These are phyloP conservation scores for Lizanozyma gosingica DNA, from an alignment of 1,139 yeast genomes.

Conservation along the genomic window DNA sequence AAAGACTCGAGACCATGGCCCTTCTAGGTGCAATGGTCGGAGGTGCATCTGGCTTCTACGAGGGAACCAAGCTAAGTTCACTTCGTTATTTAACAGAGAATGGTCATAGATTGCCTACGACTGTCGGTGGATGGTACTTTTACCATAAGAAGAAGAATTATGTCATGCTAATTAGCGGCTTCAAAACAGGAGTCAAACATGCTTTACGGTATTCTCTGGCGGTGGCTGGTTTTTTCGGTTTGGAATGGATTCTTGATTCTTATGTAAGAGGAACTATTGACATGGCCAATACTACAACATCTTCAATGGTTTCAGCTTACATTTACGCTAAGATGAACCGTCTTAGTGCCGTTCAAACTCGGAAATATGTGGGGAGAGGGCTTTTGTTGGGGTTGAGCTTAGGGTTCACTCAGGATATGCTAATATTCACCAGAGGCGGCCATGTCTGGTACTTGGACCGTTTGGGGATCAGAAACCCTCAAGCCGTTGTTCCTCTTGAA, in stretches of 20 bases:
- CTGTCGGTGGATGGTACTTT: slow-evolving; percentile 84
- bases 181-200: slow-evolving; percentile 33
- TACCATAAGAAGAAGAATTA: slow-evolving; percentile 82
- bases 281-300: slow-evolving; percentile 49
- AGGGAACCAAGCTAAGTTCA: slow-evolving; percentile 50
- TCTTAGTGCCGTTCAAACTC: slow-evolving; percentile 40
- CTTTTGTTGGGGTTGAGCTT: slow-evolving; percentile 46
- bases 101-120: slow-evolving; percentile 70
- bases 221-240: slow-evolving; percentile 45
- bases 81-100: slow-evolving; percentile 67
- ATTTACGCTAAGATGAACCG: slow-evolving; percentile 37
- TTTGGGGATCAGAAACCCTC: slow-evolving; percentile 13
- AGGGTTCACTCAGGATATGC: slow-evolving; percentile 59
- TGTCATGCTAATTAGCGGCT: slow-evolving; percentile 53
- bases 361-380: slow-evolving; percentile 44
- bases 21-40: slow-evolving; percentile 46
- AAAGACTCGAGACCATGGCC: slow-evolving; percentile 25
- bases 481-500: too few relatives aligned
- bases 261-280: slow-evolving; percentile 46
- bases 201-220: slow-evolving; percentile 38
- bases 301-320: slow-evolving; percentile 45
- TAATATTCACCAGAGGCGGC: slow-evolving; percentile 52
- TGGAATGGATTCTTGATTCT: slow-evolving; percentile 54
- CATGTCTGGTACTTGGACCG: slow-evolving; percentile 50
- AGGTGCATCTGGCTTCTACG: slow-evolving; percentile 50